Evolutionary conservation across 805 yeast species (phyloP), one percentile per base, ranked within the genome.

Genomic region (Ogataea angusta): DNA sequence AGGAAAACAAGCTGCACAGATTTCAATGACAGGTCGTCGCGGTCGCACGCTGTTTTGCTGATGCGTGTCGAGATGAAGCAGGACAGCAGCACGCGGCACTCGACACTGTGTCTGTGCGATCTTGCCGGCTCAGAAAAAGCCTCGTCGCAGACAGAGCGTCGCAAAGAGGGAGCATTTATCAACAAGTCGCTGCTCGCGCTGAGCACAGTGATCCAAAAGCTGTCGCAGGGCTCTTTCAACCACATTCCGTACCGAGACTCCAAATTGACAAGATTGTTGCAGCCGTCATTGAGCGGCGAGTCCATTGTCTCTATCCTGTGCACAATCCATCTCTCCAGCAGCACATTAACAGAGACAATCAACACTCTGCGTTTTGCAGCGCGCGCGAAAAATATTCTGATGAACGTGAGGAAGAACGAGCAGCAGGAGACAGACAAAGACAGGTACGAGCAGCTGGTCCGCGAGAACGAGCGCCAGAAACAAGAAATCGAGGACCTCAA

Each of bases 41-140:
- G 99, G 49, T 86, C 96, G 2, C 99, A 91, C 60, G 95, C 97
- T 0, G 82, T 91, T 16, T 78, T 91, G 6, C 80, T 85, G 58
- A 71, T 93, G 15, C 69, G 79, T 43, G 57, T 91, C 13, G 67
- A 67, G 3, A 60, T 68, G 4, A 66, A 70, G 2, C 75, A 74
- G 57, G 62, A 68, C 10, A 72, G 70, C 5, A 49, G 57, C 0
- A 73, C 69, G 39, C 51, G 51, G 17, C 62, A 68, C 27, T 74
- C 89, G 25, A 80, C 88, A 0, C 74, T 91, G 23, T 86, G 91
- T 24, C 70, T 91, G 41, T 91, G 98, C 67, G 99, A 91, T 64
- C 73, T 91, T 55, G 99, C 99, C 0, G 99, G 99, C 21, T 85
- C 95, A n/a, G 99, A 91, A 63, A 75, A 85, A 38, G 95, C 95